Evolutionary conservation across 1,139 yeast species (phyloP).

Genomic region (Trichomonascaceae sp.): DNA sequence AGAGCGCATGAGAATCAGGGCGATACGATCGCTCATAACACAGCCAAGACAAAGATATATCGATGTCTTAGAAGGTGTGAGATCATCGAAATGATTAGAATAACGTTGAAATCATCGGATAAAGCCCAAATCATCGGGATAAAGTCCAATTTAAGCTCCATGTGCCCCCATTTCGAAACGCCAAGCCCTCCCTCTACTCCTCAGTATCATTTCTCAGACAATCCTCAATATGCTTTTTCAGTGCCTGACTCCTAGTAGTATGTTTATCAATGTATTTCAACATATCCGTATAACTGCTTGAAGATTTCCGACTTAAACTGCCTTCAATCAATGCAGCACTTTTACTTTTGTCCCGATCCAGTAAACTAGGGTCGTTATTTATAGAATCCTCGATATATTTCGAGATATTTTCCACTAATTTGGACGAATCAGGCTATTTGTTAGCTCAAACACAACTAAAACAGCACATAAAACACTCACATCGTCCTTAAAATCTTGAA

Average conservation of each 20-base stretch:
- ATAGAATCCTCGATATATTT: constrained; percentile 27
- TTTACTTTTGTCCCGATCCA: constrained; percentile 25
- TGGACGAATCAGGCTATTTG: constrained; percentile 20
- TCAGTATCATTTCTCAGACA: neutral
- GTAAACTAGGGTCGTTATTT: constrained; percentile 22
- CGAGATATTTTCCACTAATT: constrained; percentile 22
- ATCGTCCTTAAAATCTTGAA: constrained; percentile 26
- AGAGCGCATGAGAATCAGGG: neutral
- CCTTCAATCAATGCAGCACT: constrained; percentile 29
- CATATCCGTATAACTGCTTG: constrained; percentile 1
- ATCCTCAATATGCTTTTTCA: constrained; percentile 3
- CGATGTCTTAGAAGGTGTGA: neutral
- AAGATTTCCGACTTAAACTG: neutral
- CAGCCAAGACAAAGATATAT: too few species aligned
- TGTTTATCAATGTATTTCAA: constrained; percentile 3
- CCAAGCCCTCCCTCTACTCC: neutral
- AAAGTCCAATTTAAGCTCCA: neutral
- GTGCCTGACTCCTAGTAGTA: neutral
- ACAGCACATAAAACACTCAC: constrained; percentile 16
- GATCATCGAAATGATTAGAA: neutral
- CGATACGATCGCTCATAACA: too few species aligned
- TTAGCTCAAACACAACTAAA: neutral
- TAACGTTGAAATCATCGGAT: neutral
- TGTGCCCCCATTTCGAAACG: neutral
- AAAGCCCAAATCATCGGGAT: neutral